These are phyloP conservation scores for Thelephora ganbajun DNA, from an alignment of 768 basidiomycete species.

Conservation along the genomic window DNA sequence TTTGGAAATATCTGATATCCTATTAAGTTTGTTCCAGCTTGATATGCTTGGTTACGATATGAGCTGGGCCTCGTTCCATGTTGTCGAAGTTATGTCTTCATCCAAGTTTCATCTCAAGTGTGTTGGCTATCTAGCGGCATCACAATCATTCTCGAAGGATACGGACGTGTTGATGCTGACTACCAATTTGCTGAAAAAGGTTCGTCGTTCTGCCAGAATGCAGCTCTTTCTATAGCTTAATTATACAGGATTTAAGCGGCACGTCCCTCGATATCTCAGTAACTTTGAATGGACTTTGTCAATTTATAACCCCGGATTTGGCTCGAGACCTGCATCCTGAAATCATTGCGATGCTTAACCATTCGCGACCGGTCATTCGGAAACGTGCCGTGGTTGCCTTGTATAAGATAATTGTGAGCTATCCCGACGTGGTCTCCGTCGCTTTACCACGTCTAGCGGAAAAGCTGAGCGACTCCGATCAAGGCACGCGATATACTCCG, in stretches of 20 bases:
- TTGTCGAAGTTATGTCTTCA: conserved; percentile 97
- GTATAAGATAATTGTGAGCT: conserved; percentile 67
- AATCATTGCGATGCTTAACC: conserved; percentile 74
- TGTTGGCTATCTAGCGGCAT: conserved; percentile 89
- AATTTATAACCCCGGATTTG: conserved; percentile 75
- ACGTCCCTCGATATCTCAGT: conserved; percentile 62
- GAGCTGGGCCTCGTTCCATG: conserved; percentile 92
- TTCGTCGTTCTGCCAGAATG: conserved; percentile 17
- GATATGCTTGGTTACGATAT: conserved; percentile 96
- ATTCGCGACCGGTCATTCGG: conserved; percentile 78
- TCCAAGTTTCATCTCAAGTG: conserved; percentile 83
- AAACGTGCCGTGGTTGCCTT: conserved; percentile 82
- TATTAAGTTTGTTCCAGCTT: conserved; percentile 37
- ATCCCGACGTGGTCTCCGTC: conserved; percentile 63
- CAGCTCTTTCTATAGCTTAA: conserved; percentile 8
- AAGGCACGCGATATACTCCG: conserved; percentile 28
- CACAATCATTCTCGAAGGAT: conserved; percentile 82
- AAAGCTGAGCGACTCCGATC: conserved; percentile 66
- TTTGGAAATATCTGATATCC: conserved; percentile 4
- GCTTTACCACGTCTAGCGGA: conserved; percentile 63
- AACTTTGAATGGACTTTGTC: conserved; percentile 69
- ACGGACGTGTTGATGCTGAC: conserved; percentile 97
- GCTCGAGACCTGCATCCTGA: conserved; percentile 86
- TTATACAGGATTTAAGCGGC: conserved; percentile 64
- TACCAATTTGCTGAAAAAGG: conserved; percentile 92